Evolutionary conservation across 768 basidiomycete genomes (phyloP).

Genomic region (Pseudohyphozyma bogoriensis): DNA sequence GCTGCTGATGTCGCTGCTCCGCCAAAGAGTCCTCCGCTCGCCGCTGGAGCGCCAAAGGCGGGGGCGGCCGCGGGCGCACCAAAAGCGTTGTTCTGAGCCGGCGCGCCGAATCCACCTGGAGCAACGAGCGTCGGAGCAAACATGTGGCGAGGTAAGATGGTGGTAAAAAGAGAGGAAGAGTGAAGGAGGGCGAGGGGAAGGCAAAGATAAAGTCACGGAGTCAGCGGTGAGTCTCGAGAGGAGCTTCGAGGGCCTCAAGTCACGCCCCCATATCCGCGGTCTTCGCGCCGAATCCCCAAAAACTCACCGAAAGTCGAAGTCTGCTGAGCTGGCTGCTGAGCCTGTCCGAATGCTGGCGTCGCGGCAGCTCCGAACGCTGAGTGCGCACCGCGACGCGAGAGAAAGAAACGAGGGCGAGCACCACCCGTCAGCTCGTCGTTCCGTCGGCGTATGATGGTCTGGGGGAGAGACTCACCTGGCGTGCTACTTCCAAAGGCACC

Average conservation of each 20-base stretch:
- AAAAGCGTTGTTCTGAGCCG: slow-evolving; percentile 10
- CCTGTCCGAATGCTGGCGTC: slow-evolving; percentile 14
- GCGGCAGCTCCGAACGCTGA: slow-evolving; percentile 10
- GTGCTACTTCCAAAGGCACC: slow-evolving; percentile 11
- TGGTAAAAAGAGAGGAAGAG: neutral
- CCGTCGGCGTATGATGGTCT: neutral
- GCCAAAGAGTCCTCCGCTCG: slow-evolving; percentile 15
- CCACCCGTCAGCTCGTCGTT: neutral
- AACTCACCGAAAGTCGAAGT: neutral
- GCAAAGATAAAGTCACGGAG: neutral
- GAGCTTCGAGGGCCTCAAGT: neutral
- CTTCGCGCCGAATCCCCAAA: neutral
- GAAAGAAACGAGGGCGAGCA: neutral
- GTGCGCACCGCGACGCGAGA: too few species aligned
- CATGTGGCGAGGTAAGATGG: neutral
- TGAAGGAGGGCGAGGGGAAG: neutral
- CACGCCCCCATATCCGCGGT: neutral
- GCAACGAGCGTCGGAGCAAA: neutral
- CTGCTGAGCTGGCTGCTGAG: slow-evolving; percentile 10
- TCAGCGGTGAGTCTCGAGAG: neutral
- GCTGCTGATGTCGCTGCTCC: neutral
- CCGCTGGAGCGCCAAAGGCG: slow-evolving; percentile 11
- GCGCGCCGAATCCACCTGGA: slow-evolving; percentile 20
- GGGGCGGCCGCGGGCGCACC: slow-evolving; percentile 10
- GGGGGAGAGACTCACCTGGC: slow-evolving; percentile 6